Percentiles rank a stretch among this genome's conserved stretches.
Evolutionary conservation across 2,329 filamentous ascomycete genomes (phyloP).

Genomic region (Fusarium citri): DNA sequence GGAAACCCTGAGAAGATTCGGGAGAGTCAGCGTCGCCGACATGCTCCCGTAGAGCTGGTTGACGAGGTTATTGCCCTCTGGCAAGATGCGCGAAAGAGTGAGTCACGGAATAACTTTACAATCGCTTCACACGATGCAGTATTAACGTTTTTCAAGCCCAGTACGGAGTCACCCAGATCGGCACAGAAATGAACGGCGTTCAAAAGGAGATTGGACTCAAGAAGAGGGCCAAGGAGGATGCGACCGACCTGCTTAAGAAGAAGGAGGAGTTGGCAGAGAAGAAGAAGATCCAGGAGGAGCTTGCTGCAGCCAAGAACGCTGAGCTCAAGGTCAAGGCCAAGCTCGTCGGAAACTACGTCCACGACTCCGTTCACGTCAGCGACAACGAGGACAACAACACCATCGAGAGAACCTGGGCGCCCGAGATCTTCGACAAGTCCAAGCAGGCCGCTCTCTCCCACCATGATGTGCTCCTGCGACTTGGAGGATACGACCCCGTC

Average conservation of each 20-base stretch:
- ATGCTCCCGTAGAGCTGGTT: constrained; percentile 83
- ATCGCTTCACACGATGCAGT: neutral
- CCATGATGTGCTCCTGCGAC: constrained; percentile 88
- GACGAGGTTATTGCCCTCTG: constrained; percentile 91
- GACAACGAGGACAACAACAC: constrained; percentile 91
- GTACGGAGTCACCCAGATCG: constrained; percentile 83
- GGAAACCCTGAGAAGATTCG: constrained; percentile 92
- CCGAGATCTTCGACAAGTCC: constrained; percentile 77
- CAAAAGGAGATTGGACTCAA: constrained; percentile 92
- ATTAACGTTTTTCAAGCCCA: constrained; percentile 59
- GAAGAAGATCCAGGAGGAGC: constrained; percentile 82
- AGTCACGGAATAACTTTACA: constrained; percentile 35
- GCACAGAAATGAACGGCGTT: constrained; percentile 85
- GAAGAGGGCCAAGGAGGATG: constrained; percentile 95
- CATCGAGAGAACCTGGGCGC: constrained; percentile 81
- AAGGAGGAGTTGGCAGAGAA: constrained; percentile 83
- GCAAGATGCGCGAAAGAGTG: constrained; percentile 82
- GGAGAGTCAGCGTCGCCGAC: constrained; percentile 87
- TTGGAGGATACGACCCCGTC: constrained; percentile 94
- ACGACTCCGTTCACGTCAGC: constrained; percentile 85
- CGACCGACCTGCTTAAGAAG: constrained; percentile 80
- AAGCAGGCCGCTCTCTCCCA: constrained; percentile 87
- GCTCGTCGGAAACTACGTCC: constrained; percentile 78
- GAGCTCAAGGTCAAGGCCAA: constrained; percentile 82
- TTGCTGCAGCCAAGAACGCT: constrained; percentile 79